A percentile compares a stretch with the other conserved stretches of the same genome.
phyloP scores from a whole-genome alignment of 306 rosid species.

The Prosopis cineraria region DNA sequence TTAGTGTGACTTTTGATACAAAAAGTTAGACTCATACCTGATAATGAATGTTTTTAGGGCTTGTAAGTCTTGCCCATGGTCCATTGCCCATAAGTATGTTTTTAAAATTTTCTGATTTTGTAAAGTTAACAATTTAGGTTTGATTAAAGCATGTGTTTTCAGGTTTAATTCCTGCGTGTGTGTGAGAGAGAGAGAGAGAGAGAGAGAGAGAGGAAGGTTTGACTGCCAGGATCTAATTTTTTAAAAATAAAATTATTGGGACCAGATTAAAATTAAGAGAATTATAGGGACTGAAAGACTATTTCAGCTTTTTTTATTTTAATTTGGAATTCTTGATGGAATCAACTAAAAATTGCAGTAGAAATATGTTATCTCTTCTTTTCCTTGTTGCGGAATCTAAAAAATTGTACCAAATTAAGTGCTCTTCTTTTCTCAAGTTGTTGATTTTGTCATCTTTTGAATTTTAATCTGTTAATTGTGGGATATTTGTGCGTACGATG shows the following conservation, averaged over 20 bases:
- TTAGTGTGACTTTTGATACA: neutral
- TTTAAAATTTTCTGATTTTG: neutral
- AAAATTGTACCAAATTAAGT: neutral
- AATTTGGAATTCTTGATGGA: conserved; percentile 11
- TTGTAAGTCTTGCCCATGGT: neutral
- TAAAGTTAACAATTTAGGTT: neutral
- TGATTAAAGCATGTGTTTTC: neutral
- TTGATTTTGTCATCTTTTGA: conserved; percentile 22
- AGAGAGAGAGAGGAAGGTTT: too few species aligned
- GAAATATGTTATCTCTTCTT: conserved; percentile 13
- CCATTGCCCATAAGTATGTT: neutral
- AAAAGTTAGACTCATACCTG: neutral
- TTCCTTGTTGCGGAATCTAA: conserved; percentile 18
- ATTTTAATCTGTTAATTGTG: neutral
- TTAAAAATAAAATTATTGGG: neutral
- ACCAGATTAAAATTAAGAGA: neutral
- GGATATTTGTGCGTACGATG: conserved; percentile 16
- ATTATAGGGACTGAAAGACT: neutral
- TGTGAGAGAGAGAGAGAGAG: too few species aligned
- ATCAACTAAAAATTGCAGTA: neutral
- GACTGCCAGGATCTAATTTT: neutral
- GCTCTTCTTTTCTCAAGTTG: conserved; percentile 1
- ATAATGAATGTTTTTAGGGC: neutral
- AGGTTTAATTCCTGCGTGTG: neutral
- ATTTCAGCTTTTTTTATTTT: neutral